phyloP scores from a whole-genome alignment of 768 basidiomycete species.

The Pisolithus marmoratus region DNA sequence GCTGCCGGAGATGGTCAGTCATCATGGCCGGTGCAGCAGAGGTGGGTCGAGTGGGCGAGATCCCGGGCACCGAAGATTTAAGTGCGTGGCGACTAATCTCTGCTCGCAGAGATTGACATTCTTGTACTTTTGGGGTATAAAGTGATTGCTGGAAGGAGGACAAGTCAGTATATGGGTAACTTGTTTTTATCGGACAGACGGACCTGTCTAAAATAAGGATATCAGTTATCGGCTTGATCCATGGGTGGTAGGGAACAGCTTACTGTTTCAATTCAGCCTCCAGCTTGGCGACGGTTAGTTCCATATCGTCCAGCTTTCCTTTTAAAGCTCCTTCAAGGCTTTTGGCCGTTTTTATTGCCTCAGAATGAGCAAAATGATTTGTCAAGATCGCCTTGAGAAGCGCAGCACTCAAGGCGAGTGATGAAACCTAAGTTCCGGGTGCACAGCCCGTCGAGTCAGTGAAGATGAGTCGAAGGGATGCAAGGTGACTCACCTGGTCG shows the following conservation, averaged over 20 bases:
- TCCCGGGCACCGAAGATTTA: conserved; percentile 21
- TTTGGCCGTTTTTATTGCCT: conserved; percentile 65
- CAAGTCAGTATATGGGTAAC: conserved; percentile 10
- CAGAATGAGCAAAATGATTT: conserved; percentile 77
- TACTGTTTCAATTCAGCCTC: conserved; percentile 72
- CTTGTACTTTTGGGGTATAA: conserved; percentile 65
- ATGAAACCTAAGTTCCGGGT: conserved; percentile 42
- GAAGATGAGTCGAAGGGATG: background rate
- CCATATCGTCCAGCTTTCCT: conserved; percentile 60
- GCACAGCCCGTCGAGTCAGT: conserved; percentile 7
- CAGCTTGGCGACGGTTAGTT: conserved; percentile 50
- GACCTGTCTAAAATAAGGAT: conserved; percentile 48
- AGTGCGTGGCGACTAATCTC: conserved; percentile 53
- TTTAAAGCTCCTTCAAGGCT: conserved; percentile 55
- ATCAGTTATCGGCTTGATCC: conserved; percentile 14
- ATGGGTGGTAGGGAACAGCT: conserved; percentile 25
- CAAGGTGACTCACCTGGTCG: conserved; percentile 50
- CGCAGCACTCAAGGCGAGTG: conserved; percentile 70
- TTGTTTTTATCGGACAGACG: conserved; percentile 1
- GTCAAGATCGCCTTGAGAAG: conserved; percentile 78
- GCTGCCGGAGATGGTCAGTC: conserved; percentile 25
- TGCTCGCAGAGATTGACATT: conserved; percentile 60
- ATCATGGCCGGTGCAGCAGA: conserved; percentile 20
- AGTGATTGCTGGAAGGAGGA: conserved; percentile 43
- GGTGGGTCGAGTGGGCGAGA: conserved; percentile 20